phyloP scores from a whole-genome alignment of 352 stramenopile species.

The Bremia lactucae region DNA sequence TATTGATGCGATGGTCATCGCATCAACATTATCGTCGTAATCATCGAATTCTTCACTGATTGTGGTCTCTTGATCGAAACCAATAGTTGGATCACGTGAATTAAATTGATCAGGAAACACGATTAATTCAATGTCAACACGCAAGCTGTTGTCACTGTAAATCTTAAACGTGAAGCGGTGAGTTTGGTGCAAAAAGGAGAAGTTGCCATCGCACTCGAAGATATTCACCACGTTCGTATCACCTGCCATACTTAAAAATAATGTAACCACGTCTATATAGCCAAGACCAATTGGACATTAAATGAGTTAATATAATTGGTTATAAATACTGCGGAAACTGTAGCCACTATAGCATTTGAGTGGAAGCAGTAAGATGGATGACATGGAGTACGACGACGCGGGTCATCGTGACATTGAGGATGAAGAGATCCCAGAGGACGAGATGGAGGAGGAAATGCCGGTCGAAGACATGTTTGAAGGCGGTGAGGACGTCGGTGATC shows the following conservation, averaged over 20 bases:
- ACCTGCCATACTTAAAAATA: conserved; percentile 1
- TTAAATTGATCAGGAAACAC: neutral
- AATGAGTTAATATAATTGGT: too few relatives aligned
- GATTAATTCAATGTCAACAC: conserved; percentile 16
- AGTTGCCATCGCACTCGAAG: conserved; percentile 30
- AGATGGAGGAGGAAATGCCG: conserved; percentile 57
- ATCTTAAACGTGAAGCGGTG: conserved; percentile 28
- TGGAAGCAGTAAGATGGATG: conserved; percentile 54
- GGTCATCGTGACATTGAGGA: conserved; percentile 72
- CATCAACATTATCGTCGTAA: conserved; percentile 4
- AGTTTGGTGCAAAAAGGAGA: conserved; percentile 18
- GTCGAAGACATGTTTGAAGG: conserved; percentile 66
- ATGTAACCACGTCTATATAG: too few relatives aligned
- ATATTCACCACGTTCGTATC: conserved; percentile 13
- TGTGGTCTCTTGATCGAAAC: neutral
- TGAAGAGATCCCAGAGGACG: conserved; percentile 70
- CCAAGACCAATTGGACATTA: too few relatives aligned
- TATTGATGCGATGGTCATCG: conserved; percentile 1
- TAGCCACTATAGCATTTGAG: conserved; percentile 8
- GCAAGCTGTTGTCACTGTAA: conserved; percentile 25
- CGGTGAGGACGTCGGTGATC: conserved; percentile 32
- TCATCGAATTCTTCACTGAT: conserved; percentile 7
- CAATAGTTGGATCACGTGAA: neutral
- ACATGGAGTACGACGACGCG: conserved; percentile 80
- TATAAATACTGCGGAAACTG: too few relatives aligned